A percentile compares a stretch with the other conserved stretches of the same genome.
These are phyloP conservation scores for Calycina marina DNA, from an alignment of 2,329 filamentous ascomycete species.

Conservation along the genomic window DNA sequence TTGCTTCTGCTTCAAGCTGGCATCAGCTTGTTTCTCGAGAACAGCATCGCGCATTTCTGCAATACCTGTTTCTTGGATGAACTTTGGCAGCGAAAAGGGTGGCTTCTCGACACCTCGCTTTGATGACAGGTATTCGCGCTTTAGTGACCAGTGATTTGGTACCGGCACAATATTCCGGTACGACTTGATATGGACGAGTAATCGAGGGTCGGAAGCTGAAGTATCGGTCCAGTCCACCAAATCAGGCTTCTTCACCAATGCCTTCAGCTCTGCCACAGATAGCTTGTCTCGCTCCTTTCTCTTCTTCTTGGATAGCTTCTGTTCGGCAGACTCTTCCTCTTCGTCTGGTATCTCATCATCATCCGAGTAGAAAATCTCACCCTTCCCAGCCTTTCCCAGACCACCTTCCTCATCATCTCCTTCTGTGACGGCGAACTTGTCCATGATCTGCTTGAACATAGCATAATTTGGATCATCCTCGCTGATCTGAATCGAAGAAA, in stretches of 20 bases:
- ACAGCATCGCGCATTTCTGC: slow-evolving; percentile 96
- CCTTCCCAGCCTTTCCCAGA: slow-evolving; percentile 61
- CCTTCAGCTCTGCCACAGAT: slow-evolving; percentile 90
- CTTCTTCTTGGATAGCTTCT: slow-evolving; percentile 86
- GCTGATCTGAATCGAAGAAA: slow-evolving; percentile 34
- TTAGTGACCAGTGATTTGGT: slow-evolving; percentile 85
- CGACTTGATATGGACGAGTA: slow-evolving; percentile 89
- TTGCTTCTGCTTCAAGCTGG: slow-evolving; percentile 87
- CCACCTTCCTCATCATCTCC: slow-evolving; percentile 49
- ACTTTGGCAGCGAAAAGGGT: slow-evolving; percentile 82
- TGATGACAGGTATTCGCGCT: slow-evolving; percentile 91
- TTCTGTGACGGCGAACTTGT: slow-evolving; percentile 55
- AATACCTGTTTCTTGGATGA: slow-evolving; percentile 95
- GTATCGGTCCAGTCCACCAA: slow-evolving; percentile 97
- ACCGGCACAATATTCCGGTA: slow-evolving; percentile 93
- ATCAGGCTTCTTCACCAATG: slow-evolving; percentile 78
- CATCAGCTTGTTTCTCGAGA: slow-evolving; percentile 86
- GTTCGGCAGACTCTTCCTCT: slow-evolving; percentile 53
- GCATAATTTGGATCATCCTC: slow-evolving; percentile 66
- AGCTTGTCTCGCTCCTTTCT: slow-evolving; percentile 82
- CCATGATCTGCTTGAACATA: slow-evolving; percentile 71
- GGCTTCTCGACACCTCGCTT: slow-evolving; percentile 96
- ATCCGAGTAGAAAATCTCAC: slow-evolving; percentile 70
- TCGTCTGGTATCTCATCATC: slow-evolving; percentile 79
- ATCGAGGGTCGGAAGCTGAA: slow-evolving; percentile 72